Base-by-base conservation (phyloP, 2,329 filamentous ascomycete species). In the Beauveria sp. region DNA sequence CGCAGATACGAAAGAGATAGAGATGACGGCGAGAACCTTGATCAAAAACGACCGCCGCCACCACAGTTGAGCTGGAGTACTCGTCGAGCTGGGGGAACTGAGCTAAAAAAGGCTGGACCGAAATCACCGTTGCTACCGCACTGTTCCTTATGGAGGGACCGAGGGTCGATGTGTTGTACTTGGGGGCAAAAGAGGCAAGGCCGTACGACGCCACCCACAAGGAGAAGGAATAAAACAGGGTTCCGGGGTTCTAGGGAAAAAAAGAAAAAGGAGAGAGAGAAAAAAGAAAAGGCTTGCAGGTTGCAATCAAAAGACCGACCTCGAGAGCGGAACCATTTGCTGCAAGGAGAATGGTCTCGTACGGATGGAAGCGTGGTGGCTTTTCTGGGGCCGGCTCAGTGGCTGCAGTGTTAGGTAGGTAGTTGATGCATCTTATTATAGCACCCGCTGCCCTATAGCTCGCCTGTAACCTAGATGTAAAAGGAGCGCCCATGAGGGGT, bases 171-270 rank as follows among this genome's bases (percentile, higher is more conserved):
- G 34, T 38, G 12, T 6, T 38, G 34, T 38, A 38, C 0, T 38
- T 38, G 34, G 31, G 26, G 6, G 52, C 38, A 3, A 57, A 57
- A 57, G 42, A 57, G 54, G 54, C 54, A 57, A 57, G 54, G 54
- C 54, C 43, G n/a, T 57, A 57, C 54, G 54, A 57, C 10, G 52
- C 38, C 24, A 20, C 5, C 16, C 24, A n/a, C 14, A 22, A 6
- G 48, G 14, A 50, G 22, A 18, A 20, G 12, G 4, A 52, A 9
- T 1, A 12, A 2, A 38, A 14, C 12, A 38, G 34, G 34, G 34
- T 38, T 38, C 34, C 6, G 16, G 34, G 34, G 5, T 38, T 38
- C 5, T 38, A 16, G 34, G 5, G 1, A 50, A 31, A 16, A 31
- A 10, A 31, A 12, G 5, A 18, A 22, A 38, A 22, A 16, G 14